Conservation (phyloP, 1,139 yeast genomes). For the Hansenula sp. region DNA sequence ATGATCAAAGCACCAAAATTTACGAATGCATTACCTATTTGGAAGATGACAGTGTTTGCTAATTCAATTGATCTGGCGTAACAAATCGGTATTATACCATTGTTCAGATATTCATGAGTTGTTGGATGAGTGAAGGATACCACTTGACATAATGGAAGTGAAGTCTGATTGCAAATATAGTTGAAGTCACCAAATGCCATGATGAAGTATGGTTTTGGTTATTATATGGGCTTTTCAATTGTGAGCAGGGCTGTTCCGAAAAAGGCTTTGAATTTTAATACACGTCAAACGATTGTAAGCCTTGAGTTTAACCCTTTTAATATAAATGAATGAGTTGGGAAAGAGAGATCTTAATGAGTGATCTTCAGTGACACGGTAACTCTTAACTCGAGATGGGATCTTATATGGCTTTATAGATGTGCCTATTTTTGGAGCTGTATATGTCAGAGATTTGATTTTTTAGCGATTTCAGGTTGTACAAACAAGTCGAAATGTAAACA, state of each 20-base stretch:
- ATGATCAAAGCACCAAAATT: conserved; percentile 72
- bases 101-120: conserved; percentile 27
- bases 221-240: neutral
- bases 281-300: no score
- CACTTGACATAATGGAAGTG: conserved; percentile 76
- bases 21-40: conserved; percentile 84
- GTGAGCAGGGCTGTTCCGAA: no score
- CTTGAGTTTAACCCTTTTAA: no score
- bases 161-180: conserved; percentile 58
- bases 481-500: conserved; percentile 2
- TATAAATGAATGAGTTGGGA: no score
- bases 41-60: conserved; percentile 88
- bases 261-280: no score
- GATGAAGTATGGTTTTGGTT: neutral
- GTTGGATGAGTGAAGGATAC: conserved; percentile 35
- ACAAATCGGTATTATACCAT: conserved; percentile 72
- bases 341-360: no score
- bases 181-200: conserved; percentile 70
- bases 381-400: no score
- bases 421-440: conserved; percentile 1
- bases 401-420: no score
- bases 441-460: neutral
- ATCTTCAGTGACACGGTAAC: no score
- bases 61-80: conserved; percentile 82
- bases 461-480: neutral